Conservation (phyloP, 2,329 filamentous ascomycete species). For the Exophiala spinifera region DNA sequence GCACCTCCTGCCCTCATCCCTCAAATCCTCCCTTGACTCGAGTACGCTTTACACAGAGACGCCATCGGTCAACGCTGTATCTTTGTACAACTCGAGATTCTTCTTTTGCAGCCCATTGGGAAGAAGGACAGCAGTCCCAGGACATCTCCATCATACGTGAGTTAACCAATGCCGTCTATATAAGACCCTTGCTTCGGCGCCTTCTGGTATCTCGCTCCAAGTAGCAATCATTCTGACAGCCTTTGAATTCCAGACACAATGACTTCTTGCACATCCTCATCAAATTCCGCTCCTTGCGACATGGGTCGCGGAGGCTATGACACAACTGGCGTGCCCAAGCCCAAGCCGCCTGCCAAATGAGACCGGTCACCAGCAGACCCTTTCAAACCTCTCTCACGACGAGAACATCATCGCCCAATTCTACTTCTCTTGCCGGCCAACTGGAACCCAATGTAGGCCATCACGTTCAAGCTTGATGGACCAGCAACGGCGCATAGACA, state of each 20-base stretch:
- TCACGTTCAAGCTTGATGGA: too few species aligned
- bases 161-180: conserved; percentile 21
- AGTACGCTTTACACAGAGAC: conserved; percentile 17
- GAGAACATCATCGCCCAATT: conserved; percentile 2
- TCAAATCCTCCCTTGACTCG: conserved; percentile 25
- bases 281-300: conserved; percentile 34
- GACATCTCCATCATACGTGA: conserved; percentile 17
- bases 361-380: background rate
- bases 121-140: conserved; percentile 10
- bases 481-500: too few species aligned
- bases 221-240: conserved; percentile 18
- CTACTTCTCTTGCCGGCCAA: conserved; percentile 13
- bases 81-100: conserved; percentile 17
- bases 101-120: conserved; percentile 6
- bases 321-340: conserved; percentile 52
- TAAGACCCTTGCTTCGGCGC: conserved; percentile 3
- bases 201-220: background rate
- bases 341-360: conserved; percentile 39
- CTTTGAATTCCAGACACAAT: conserved; percentile 21
- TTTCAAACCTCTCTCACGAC: background rate
- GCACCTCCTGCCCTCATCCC: conserved; percentile 22
- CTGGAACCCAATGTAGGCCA: background rate
- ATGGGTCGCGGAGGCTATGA: conserved; percentile 53
- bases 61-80: conserved; percentile 15
- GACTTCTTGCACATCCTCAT: conserved; percentile 24